Conservation (phyloP, 2,329 filamentous ascomycete species). For the Pseudopyricularia cyperi region DNA sequence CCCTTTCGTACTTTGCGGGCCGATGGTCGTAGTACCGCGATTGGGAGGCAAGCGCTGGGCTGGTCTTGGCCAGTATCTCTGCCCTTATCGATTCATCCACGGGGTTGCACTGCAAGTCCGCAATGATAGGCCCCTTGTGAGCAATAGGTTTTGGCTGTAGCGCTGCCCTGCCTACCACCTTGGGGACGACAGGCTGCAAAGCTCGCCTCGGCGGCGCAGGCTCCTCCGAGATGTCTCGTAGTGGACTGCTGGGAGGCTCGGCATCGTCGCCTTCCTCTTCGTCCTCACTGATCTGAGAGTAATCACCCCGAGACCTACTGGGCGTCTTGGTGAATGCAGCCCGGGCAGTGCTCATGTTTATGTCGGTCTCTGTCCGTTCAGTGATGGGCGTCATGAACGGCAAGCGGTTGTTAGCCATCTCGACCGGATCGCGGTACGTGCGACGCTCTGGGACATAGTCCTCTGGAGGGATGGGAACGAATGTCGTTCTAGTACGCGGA, state of each 20-base stretch:
- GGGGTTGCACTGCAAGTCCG: constrained; percentile 77
- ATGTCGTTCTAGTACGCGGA: constrained; percentile 47
- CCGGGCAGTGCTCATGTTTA: not conserved
- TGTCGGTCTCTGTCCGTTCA: constrained; percentile 69
- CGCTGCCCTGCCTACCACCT: not conserved
- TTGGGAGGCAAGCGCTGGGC: constrained; percentile 63
- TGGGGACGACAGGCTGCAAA: not conserved
- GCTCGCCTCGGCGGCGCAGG: not conserved
- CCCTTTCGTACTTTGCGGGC: constrained; percentile 48
- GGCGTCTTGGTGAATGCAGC: constrained; percentile 54
- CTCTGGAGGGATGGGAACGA: constrained; percentile 70
- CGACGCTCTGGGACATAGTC: constrained; percentile 71
- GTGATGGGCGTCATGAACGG: constrained; percentile 99
- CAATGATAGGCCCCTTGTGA: constrained; percentile 60
- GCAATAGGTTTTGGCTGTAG: constrained; percentile 8
- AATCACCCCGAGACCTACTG: constrained; percentile 28
- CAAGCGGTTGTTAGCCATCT: constrained; percentile 77
- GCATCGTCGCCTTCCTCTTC: constrained; percentile 19
- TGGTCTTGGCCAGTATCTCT: constrained; percentile 60
- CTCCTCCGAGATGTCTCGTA: constrained; percentile 33
- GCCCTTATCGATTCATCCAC: constrained; percentile 64
- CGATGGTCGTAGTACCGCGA: constrained; percentile 68
- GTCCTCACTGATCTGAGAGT: constrained; percentile 10
- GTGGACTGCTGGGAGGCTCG: constrained; percentile 39
- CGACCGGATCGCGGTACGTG: constrained; percentile 67